Conservation (phyloP, 1,139 yeast genomes). For the Debaryomyces coudertii region DNA sequence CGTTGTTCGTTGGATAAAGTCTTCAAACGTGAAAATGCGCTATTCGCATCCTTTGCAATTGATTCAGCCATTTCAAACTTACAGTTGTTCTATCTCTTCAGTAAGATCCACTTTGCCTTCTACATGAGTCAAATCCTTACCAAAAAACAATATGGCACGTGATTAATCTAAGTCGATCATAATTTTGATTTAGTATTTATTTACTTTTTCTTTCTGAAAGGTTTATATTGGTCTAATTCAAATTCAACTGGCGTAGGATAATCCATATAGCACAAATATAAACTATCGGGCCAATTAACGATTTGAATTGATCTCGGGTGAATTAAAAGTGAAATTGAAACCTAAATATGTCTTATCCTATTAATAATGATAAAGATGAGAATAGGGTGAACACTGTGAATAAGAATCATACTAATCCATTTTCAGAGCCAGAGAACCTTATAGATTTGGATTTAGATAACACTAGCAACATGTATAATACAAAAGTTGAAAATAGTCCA, state of each 20-base stretch:
- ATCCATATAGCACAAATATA: neutral
- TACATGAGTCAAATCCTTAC: neutral
- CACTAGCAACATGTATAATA: conserved; percentile 11
- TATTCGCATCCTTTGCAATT: conserved; percentile 78
- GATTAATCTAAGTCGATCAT: neutral
- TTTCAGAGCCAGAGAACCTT: conserved; percentile 28
- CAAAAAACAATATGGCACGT: neutral
- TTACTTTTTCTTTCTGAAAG: neutral
- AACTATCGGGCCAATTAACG: neutral
- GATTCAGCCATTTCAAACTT: conserved; percentile 54
- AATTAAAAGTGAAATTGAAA: neutral
- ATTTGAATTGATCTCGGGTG: neutral
- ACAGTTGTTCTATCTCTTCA: neutral
- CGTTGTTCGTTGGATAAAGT: conserved; percentile 75
- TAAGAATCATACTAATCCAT: conserved; percentile 21
- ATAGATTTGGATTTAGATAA: conserved; percentile 35
- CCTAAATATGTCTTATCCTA: conserved; percentile 12
- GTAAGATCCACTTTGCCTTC: neutral
- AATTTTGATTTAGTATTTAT: neutral
- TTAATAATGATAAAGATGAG: conserved; percentile 4
- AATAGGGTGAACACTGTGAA: conserved; percentile 1
- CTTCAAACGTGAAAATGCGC: conserved; percentile 78
- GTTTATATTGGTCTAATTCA: neutral
- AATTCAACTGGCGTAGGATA: neutral
- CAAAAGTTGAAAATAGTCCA: conserved; percentile 17